A percentile compares a stretch with the other conserved stretches of the same genome.
These are phyloP conservation scores for Lodderomyces pseudojiufengensis DNA, from an alignment of 1,139 yeast species.

Conservation along the genomic window DNA sequence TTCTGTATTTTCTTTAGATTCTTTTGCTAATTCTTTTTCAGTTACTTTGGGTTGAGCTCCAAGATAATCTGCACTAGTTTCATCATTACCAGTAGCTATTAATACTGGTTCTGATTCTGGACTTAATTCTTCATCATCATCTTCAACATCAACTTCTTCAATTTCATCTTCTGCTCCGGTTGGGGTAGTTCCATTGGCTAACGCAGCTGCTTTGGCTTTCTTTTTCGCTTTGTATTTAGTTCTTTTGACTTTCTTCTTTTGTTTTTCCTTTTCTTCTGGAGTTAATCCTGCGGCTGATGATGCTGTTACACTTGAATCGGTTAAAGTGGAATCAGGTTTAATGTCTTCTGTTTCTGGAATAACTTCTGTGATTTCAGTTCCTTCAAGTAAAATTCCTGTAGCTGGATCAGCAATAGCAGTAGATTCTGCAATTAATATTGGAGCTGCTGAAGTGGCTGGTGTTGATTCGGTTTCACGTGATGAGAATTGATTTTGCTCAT, in stretches of 20 bases:
- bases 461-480: conserved; percentile 1
- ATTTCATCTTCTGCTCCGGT: conserved; percentile 12
- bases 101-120: conserved; percentile 10
- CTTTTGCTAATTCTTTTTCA: conserved; percentile 2
- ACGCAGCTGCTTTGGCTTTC: conserved; percentile 39
- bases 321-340: too few relatives aligned
- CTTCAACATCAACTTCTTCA: neutral
- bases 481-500: neutral
- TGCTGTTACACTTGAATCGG: conserved; percentile 3
- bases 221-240: conserved; percentile 44
- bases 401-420: conserved; percentile 5
- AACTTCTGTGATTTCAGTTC: conserved; percentile 11
- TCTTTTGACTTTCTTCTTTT: conserved; percentile 48
- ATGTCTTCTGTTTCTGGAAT: neutral
- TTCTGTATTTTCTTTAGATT: conserved; percentile 4
- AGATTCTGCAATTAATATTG: neutral
- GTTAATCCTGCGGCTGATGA: conserved; percentile 15
- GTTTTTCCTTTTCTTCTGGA: conserved; percentile 43
- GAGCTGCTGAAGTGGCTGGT: conserved; percentile 3
- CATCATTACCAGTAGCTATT: conserved; percentile 5
- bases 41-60: conserved; percentile 4
- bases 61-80: conserved; percentile 5
- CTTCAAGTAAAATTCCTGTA: conserved; percentile 7
- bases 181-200: conserved; percentile 17
- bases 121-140: conserved; percentile 5